phyloP scores from a whole-genome alignment of 306 rosid species.

The Castanospermum australe region DNA sequence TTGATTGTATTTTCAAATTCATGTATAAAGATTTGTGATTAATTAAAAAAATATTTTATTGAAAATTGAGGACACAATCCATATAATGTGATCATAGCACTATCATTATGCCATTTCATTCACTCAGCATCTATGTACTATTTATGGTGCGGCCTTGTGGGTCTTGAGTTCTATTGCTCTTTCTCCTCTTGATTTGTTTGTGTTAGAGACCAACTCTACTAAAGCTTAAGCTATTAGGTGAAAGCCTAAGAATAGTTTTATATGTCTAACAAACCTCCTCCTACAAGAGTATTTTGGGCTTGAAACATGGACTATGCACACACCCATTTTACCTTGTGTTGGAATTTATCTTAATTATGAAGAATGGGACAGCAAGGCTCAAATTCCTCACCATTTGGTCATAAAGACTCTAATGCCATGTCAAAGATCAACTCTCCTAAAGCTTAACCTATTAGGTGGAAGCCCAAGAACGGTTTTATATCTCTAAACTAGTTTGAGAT shows the following conservation, averaged over 20 bases:
- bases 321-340: no score
- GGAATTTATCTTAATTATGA: no score
- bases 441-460: neutral
- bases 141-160: neutral
- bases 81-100: neutral
- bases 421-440: neutral
- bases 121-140: neutral
- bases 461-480: neutral
- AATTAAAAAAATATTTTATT: no score
- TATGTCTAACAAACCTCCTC: no score
- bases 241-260: no score
- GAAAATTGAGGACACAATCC: no score
- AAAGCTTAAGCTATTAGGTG: slow-evolving; percentile 8
- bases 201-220: neutral
- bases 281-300: no score
- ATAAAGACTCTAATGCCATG: neutral
- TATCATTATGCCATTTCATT: neutral
- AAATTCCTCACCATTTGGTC: neutral
- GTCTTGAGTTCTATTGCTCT: neutral
- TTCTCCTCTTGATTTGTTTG: neutral
- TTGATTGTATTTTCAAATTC: no score
- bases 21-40: no score
- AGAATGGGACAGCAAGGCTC: neutral
- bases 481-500: neutral
- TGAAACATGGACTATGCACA: no score